Conservation (phyloP, 345 rosid species). For the Eucalyptus cloeziana region DNA sequence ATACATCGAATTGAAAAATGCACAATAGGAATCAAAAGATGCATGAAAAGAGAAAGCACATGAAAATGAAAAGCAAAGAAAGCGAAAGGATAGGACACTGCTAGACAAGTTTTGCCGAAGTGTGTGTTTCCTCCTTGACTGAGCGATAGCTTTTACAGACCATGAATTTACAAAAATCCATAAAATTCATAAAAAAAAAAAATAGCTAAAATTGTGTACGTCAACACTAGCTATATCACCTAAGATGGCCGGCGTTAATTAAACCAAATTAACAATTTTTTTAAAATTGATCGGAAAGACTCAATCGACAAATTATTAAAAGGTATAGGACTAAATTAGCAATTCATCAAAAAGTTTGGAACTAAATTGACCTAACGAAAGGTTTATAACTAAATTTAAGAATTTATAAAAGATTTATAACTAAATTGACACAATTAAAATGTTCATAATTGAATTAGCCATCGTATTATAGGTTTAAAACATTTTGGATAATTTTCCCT, state of each 20-base stretch:
- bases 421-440: too few relatives aligned
- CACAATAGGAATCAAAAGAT: not conserved
- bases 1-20: not conserved
- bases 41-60: not conserved
- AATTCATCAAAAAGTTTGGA: too few relatives aligned
- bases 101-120: not conserved
- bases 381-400: too few relatives aligned
- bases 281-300: too few relatives aligned
- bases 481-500: not conserved
- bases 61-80: not conserved
- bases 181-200: too few relatives aligned
- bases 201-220: too few relatives aligned
- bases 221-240: rapidly evolving
- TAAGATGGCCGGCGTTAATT: too few relatives aligned
- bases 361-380: not conserved
- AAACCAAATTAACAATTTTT: too few relatives aligned
- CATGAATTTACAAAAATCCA: not conserved
- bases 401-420: too few relatives aligned
- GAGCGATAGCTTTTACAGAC: not conserved
- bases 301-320: too few relatives aligned
- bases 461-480: too few relatives aligned
- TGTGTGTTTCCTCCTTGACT: not conserved
- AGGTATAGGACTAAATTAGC: not conserved
- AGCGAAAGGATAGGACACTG: not conserved
- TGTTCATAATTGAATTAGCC: too few relatives aligned